Conservation (phyloP, 805 yeast genomes). For the Zygosaccharomyces lentus region DNA sequence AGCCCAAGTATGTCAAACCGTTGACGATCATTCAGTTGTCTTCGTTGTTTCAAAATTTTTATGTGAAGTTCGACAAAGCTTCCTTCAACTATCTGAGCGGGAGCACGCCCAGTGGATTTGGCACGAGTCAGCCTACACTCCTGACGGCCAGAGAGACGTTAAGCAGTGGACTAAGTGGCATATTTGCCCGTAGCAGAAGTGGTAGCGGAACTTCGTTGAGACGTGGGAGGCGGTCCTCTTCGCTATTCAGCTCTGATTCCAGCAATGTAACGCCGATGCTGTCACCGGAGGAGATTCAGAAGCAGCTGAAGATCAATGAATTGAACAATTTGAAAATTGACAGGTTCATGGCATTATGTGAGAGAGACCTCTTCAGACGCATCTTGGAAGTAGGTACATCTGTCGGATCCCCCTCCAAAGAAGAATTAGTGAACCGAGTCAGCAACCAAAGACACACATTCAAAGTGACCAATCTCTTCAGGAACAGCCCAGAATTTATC, state of each 20-base stretch:
- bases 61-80: conserved; percentile 30
- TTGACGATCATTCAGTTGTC: conserved; percentile 29
- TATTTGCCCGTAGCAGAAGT: conserved; percentile 35
- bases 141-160: conserved; percentile 29
- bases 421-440: conserved; percentile 5
- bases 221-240: conserved; percentile 31
- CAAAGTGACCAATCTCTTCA: conserved; percentile 26
- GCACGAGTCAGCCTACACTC: conserved; percentile 14
- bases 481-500: conserved; percentile 32
- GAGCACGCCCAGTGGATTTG: neutral
- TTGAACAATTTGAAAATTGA: conserved; percentile 27
- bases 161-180: conserved; percentile 35
- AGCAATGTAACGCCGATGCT: conserved; percentile 25
- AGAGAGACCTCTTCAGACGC: conserved; percentile 26
- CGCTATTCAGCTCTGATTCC: conserved; percentile 28
- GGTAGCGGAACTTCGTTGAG: conserved; percentile 24
- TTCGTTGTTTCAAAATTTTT: conserved; percentile 31
- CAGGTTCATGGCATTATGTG: conserved; percentile 32
- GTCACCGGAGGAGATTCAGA: conserved; percentile 32
- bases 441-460: conserved; percentile 13
- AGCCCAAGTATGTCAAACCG: conserved; percentile 35
- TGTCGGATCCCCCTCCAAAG: conserved; percentile 22
- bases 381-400: conserved; percentile 33
- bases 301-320: conserved; percentile 27
- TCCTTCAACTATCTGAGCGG: conserved; percentile 26